These are phyloP conservation scores for Aspergillus cejpii DNA, from an alignment of 2,329 filamentous ascomycete species.

Conservation along the genomic window DNA sequence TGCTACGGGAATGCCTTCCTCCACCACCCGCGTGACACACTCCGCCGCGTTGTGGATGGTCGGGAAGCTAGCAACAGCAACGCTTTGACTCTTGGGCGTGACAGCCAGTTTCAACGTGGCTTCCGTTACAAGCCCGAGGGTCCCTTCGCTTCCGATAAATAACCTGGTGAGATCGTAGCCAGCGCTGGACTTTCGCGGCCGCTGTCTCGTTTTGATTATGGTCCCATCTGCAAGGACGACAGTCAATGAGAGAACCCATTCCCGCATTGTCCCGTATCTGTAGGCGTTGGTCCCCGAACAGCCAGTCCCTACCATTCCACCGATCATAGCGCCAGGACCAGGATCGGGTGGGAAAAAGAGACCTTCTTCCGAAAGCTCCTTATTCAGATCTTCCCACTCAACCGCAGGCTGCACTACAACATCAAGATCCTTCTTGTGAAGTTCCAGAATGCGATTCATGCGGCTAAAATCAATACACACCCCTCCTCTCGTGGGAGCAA, in stretches of 20 bases:
- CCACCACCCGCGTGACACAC: constrained; percentile 74
- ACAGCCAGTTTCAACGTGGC: constrained; percentile 81
- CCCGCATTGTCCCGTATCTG: constrained; percentile 88
- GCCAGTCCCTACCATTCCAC: constrained; percentile 56
- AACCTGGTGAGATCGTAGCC: constrained; percentile 87
- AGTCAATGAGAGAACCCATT: constrained; percentile 82
- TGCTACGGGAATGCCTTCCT: constrained; percentile 72
- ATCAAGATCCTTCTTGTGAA: constrained; percentile 73
- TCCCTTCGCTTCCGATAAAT: constrained; percentile 88
- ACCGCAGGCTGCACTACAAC: constrained; percentile 73
- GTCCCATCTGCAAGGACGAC: constrained; percentile 88
- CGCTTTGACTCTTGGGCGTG: constrained; percentile 69
- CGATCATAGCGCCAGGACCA: constrained; percentile 85
- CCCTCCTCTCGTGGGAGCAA: constrained; percentile 71
- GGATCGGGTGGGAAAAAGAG: constrained; percentile 92
- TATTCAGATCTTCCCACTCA: constrained; percentile 81
- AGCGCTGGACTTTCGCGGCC: constrained; percentile 81
- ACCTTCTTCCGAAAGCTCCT: constrained; percentile 62
- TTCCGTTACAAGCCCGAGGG: constrained; percentile 83
- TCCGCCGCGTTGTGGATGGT: constrained; percentile 64
- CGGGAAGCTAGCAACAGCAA: constrained; percentile 66
- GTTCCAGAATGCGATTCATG: constrained; percentile 71
- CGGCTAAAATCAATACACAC: constrained; percentile 78
- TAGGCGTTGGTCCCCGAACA: constrained; percentile 77
- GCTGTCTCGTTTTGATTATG: constrained; percentile 78